Conservation (phyloP, 1,284 basidiomycete species). For the Microbotryum saponariae region DNA sequence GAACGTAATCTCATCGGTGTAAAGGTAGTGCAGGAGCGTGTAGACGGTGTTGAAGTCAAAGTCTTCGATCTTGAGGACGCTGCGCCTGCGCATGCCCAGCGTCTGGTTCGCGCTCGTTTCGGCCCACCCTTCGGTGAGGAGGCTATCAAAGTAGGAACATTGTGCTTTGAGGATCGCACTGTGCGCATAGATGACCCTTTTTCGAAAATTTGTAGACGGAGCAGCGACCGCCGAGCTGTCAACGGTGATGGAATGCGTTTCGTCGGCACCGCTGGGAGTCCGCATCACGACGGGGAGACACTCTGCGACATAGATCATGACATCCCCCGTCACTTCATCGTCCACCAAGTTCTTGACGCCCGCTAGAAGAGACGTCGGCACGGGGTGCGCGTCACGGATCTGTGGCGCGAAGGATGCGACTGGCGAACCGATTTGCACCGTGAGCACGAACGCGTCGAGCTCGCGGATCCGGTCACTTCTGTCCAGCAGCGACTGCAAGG, state of each 20-base stretch:
- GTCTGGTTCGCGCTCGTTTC: conserved; percentile 47
- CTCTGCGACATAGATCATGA: conserved; percentile 63
- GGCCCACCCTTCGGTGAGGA: conserved; percentile 63
- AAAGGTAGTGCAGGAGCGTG: conserved; percentile 73
- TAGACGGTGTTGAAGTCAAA: conserved; percentile 73
- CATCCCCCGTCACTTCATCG: conserved; percentile 47
- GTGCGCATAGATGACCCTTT: conserved; percentile 69
- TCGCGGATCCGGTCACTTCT: not conserved
- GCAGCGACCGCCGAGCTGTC: not conserved
- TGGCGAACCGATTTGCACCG: conserved; percentile 4
- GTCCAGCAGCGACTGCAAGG: not conserved
- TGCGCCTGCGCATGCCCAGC: conserved; percentile 12
- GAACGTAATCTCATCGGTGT: conserved; percentile 53
- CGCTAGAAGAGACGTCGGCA: not conserved
- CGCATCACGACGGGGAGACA: conserved; percentile 39
- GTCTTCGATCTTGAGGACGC: conserved; percentile 61
- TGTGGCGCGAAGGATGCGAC: not conserved
- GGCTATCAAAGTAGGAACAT: conserved; percentile 71
- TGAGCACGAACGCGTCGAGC: conserved; percentile 2
- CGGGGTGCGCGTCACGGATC: not conserved
- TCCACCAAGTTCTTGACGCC: conserved; percentile 39
- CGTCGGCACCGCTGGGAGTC: not conserved
- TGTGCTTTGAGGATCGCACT: conserved; percentile 62
- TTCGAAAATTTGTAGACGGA: conserved; percentile 47
- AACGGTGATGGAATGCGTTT: not conserved